Evolutionary conservation across 2,329 filamentous ascomycete genomes (phyloP).

Genomic region (Calonectria hawksworthii): DNA sequence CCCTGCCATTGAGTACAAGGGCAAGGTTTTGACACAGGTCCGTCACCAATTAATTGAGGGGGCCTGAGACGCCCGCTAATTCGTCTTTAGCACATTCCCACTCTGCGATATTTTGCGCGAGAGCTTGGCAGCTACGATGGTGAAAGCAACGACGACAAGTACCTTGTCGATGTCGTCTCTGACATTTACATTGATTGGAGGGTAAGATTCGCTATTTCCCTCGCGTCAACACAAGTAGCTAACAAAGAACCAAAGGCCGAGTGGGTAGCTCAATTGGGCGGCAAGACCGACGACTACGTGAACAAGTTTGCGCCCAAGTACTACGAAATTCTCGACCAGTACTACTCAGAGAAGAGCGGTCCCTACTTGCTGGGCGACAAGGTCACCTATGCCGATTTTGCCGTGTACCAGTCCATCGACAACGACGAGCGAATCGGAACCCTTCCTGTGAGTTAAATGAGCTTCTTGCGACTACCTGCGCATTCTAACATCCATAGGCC

Average conservation of each 20-base stretch:
- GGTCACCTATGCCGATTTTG: constrained; percentile 56
- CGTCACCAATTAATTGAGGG: background rate
- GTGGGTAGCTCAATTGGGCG: constrained; percentile 47
- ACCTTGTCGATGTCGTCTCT: constrained; percentile 52
- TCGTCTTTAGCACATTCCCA: constrained; percentile 32
- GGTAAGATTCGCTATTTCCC: constrained; percentile 37
- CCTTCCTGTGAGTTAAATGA: constrained; percentile 50
- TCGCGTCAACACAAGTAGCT: background rate
- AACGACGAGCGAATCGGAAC: constrained; percentile 51
- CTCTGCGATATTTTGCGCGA: constrained; percentile 53
- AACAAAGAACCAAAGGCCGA: constrained; percentile 20
- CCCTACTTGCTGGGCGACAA: constrained; percentile 54
- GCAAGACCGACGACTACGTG: constrained; percentile 49
- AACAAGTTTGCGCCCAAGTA: constrained; percentile 47
- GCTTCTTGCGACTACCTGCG: background rate
- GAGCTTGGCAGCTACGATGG: constrained; percentile 54
- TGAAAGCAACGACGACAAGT: constrained; percentile 53
- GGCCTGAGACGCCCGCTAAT: background rate
- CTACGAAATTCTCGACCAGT: constrained; percentile 47
- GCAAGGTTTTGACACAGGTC: constrained; percentile 43
- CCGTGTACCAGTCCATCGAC: constrained; percentile 55
- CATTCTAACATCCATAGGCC: background rate
- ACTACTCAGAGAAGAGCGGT: constrained; percentile 47
- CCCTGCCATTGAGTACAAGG: constrained; percentile 54
- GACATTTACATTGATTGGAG: constrained; percentile 58